A percentile compares a stretch with the other conserved stretches of the same genome.
phyloP scores from a whole-genome alignment of 2,329 filamentous ascomycete species.

The Cladosporium sp. region DNA sequence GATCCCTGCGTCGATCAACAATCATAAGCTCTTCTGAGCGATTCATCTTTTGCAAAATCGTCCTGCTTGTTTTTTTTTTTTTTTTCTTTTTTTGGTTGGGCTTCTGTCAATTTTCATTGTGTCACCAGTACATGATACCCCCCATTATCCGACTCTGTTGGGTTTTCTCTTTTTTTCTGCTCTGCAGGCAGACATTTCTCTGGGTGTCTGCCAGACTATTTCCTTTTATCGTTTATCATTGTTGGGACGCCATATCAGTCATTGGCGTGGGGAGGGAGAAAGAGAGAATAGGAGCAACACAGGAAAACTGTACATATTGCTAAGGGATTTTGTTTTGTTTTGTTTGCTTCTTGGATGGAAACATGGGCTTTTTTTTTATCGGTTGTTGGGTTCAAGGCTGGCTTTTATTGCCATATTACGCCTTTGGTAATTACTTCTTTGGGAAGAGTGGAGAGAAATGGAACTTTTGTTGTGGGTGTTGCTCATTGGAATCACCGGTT shows the following conservation, averaged over 20 bases:
- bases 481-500: neutral
- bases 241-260: neutral
- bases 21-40: neutral
- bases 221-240: neutral
- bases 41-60: neutral
- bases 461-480: neutral
- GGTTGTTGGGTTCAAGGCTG: neutral
- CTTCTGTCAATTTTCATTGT: neutral
- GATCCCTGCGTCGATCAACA: constrained; percentile 20
- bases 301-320: neutral
- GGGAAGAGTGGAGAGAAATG: neutral
- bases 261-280: neutral
- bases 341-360: neutral
- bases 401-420: neutral
- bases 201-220: neutral
- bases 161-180: neutral
- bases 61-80: neutral
- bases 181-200: neutral
- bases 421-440: neutral
- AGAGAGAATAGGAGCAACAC: neutral
- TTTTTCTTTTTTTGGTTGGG: neutral
- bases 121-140: constrained; percentile 13
- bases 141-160: neutral
- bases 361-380: neutral
- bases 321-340: neutral